Evolutionary conservation across 2,329 filamentous ascomycete species (phyloP).

Genomic region (Claviceps maximensis): DNA sequence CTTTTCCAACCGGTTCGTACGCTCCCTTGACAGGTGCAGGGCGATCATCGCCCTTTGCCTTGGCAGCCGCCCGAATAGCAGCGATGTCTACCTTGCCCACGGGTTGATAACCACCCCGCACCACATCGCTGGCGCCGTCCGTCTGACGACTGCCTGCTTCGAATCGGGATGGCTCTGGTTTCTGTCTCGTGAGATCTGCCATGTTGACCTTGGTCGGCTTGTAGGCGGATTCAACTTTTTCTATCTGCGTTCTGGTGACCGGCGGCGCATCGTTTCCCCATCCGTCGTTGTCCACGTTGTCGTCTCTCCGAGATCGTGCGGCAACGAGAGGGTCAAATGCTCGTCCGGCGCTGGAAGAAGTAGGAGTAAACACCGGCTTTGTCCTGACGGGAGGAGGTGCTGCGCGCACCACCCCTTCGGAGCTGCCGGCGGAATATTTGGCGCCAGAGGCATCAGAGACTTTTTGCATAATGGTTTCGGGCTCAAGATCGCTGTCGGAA

Average conservation of each 20-base stretch:
- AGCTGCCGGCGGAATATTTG: conserved; percentile 69
- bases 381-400: conserved; percentile 61
- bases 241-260: conserved; percentile 70
- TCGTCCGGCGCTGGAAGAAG: conserved; percentile 33
- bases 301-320: conserved; percentile 46
- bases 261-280: conserved; percentile 94
- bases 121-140: conserved; percentile 45
- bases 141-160: conserved; percentile 31
- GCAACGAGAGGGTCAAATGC: conserved; percentile 55
- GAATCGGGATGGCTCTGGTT: conserved; percentile 51
- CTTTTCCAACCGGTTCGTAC: conserved; percentile 91
- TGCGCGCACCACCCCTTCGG: conserved; percentile 37
- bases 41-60: conserved; percentile 59
- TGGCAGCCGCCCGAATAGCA: conserved; percentile 66
- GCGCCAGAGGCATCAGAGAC: conserved; percentile 88
- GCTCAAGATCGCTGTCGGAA: conserved; percentile 76
- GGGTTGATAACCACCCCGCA: conserved; percentile 81
- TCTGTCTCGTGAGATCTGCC: conserved; percentile 65
- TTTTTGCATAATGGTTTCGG: conserved; percentile 81
- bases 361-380: conserved; percentile 87
- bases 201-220: conserved; percentile 94
- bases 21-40: conserved; percentile 80
- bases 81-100: conserved; percentile 96
- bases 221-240: conserved; percentile 88
- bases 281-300: conserved; percentile 65